Evolutionary conservation across 257 asterid species (phyloP), one percentile per base, ranked within the genome.

Genomic region (Anisodus tanguticus): DNA sequence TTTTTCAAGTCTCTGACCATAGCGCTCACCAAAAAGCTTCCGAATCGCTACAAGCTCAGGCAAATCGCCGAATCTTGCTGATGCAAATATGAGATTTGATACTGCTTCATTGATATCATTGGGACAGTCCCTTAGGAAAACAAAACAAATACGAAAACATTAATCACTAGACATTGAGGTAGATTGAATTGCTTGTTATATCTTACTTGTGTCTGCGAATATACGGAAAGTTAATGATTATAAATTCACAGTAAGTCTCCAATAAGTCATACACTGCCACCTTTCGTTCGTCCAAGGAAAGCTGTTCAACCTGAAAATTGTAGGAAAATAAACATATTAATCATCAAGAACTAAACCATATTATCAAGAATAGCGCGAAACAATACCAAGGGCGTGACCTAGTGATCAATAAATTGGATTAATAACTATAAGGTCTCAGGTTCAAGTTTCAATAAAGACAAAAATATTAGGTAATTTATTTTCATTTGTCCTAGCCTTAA

Each of bases 11-110:
- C 85, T 83, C 53, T 90, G 87, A 22, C 96, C 93, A 79, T 94
- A 95, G 2, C 98, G 95, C 53, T 90, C 88, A 11, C 81, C 85
- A 78, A 95, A 95, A 63, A 94, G 94, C 77, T 91, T 88, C 86
- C 97, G 80, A 31, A 94, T 77, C 8, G 84, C 15, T 10, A 80
- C 85, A 22, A 95, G 97, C 91, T 95, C 99, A 0, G 97, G 97
- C 53, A 95, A 60, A 13, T 95, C 92, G 0, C 96, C 98, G 19
- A 94, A 87, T 86, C 99, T 91, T 9, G 98, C 92, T 3, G 99
- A 95, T 47, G 95, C 90, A 87, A 90, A 95, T 83, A 95, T 88
- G 22, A 95, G 89, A 86, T 92, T 91, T 17, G 99, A 92, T 12
- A 83, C 86, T 77, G 96, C 98, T 86, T 93, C 96, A 22, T 85